Evolutionary conservation across 176 grass and related monocot species (phyloP), one percentile per base, ranked within the genome.

Genomic region (Bothriochloa decipiens): DNA sequence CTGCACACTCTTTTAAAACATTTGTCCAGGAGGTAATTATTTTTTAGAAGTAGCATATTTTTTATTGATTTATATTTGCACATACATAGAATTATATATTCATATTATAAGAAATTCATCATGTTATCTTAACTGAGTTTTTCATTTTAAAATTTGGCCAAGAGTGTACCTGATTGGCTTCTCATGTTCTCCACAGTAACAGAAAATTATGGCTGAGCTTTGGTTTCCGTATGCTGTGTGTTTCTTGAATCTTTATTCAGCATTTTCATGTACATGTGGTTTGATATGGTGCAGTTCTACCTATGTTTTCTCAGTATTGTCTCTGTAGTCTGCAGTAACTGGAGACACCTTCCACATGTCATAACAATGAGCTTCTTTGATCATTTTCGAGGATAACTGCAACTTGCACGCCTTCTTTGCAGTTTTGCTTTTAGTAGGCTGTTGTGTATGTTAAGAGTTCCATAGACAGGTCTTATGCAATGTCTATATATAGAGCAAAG

Each of bases 221-320:
- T 83, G 49, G 22, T 75, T 80, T 75, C 75, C 58, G 27, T 75
- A 33, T 50, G n/a, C 3, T 40, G 12, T 80, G 11, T 70, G 52
- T 35, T 81, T 35, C 49, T 7, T 23, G 62, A 67, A 61, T 33
- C 69, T 68, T 84, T 26, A 22, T 74, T 60, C 26, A 68, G 62
- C 36, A 36, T 60, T 27, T 23, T 47, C 60, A 32, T 49, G 32
- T 58, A 53, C 8, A 39, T 42, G 39, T 81, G 20, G 32, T 18
- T 65, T 69, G 63, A 68, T 40, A 63, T 68, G 50, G 42, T 69
- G 70, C 37, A 74, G 68, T 74, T 84, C 11, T 75, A n/a, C 10
- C 15, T 39, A 6, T 46, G 10, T 15, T 84, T 63, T 72, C 28
- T 68, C 36, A 75, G 82, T 23, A 33, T 36, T 75, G 6, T 68